Evolutionary conservation across 2,329 filamentous ascomycete species (phyloP).

Genomic region (Phialemonium atrogriseum): DNA sequence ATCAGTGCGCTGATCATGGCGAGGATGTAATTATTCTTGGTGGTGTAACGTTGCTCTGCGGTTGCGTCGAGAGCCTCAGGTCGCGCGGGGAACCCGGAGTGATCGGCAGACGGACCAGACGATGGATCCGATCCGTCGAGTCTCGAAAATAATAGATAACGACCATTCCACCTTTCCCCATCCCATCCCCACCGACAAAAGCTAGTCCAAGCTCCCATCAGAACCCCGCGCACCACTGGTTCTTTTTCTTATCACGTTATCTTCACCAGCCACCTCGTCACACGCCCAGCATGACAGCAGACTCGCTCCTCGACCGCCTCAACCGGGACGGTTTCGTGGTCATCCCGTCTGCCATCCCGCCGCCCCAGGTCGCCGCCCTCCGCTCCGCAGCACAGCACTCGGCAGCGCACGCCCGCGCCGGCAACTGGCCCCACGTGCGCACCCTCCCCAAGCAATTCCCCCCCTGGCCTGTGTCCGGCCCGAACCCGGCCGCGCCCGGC

Average conservation of each 20-base stretch:
- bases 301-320: slow-evolving; percentile 42
- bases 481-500: slow-evolving; percentile 45
- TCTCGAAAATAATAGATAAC: no score
- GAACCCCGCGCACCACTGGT: no score
- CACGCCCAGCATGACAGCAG: neutral
- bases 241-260: neutral
- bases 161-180: no score
- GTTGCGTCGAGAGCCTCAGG: no score
- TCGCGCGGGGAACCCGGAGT: no score
- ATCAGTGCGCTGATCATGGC: no score
- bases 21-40: no score
- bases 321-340: slow-evolving; percentile 68
- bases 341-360: slow-evolving; percentile 55
- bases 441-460: slow-evolving; percentile 88
- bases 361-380: slow-evolving; percentile 47
- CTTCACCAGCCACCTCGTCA: neutral
- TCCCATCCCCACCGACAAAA: no score
- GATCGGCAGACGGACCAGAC: no score
- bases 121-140: no score
- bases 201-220: no score
- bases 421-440: slow-evolving; percentile 72
- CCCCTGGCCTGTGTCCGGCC: slow-evolving; percentile 72
- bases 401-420: slow-evolving; percentile 56
- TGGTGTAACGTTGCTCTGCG: no score
- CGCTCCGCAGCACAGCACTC: slow-evolving; percentile 49